Evolutionary conservation across 805 yeast genomes (phyloP).

Genomic region (Ogataea saltuana): DNA sequence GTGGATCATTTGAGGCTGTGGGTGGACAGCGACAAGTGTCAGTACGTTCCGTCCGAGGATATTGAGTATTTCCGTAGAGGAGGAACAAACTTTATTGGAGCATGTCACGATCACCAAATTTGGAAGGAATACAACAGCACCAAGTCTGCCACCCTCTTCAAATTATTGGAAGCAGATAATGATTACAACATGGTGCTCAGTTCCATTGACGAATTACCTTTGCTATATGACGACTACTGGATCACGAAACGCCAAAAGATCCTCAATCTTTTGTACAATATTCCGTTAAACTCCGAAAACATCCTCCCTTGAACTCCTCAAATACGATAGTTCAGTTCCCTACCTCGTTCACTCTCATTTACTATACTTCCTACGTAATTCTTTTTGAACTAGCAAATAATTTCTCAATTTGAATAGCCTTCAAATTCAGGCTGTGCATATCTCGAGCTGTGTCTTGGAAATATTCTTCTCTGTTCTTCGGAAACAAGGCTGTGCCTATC

Average conservation of each 20-base stretch:
- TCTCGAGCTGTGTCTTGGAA: too few species aligned
- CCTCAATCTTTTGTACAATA: constrained; percentile 23
- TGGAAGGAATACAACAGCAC: constrained; percentile 43
- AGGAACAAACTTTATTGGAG: constrained; percentile 40
- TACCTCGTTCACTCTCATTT: too few species aligned
- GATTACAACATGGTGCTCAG: constrained; percentile 18
- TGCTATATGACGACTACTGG: constrained; percentile 32
- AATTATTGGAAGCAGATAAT: constrained; percentile 24
- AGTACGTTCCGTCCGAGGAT: constrained; percentile 44
- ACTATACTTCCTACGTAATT: too few species aligned
- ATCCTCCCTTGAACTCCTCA: background rate
- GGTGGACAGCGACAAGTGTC: constrained; percentile 39
- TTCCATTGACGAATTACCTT: constrained; percentile 28
- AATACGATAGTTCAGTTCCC: too few species aligned
- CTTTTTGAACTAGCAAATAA: too few species aligned
- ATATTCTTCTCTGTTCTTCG: too few species aligned
- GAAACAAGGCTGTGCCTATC: too few species aligned
- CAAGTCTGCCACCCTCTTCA: constrained; percentile 29
- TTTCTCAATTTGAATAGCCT: too few species aligned
- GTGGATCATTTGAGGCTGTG: constrained; percentile 40
- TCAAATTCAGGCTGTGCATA: too few species aligned
- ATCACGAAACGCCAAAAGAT: constrained; percentile 20
- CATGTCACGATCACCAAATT: constrained; percentile 41
- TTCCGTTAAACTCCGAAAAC: constrained; percentile 14
- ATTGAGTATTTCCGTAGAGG: constrained; percentile 36